phyloP scores from a whole-genome alignment of 2,329 filamentous ascomycete genomes.

The Diaporthe capsici region DNA sequence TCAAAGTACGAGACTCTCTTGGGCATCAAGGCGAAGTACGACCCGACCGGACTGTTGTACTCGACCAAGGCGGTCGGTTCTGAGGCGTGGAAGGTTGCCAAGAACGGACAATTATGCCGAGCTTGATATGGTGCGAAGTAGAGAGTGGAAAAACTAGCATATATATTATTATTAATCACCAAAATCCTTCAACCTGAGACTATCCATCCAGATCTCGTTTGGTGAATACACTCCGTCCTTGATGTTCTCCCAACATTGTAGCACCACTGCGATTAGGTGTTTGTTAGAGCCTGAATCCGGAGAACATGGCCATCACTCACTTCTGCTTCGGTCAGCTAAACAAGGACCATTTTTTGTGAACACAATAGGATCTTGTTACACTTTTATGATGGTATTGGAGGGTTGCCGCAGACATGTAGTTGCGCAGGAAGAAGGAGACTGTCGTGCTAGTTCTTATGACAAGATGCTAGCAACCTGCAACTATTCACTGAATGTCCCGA shows the following conservation, averaged over 20 bases:
- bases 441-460: not conserved
- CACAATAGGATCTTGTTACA: too few relatives aligned
- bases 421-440: not conserved
- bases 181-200: not conserved
- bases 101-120: conserved; percentile 48
- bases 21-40: conserved; percentile 56
- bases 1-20: conserved; percentile 49
- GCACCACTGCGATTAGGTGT: not conserved
- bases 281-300: not conserved
- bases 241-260: not conserved
- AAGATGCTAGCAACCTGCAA: too few relatives aligned
- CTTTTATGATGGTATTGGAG: not conserved
- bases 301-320: not conserved
- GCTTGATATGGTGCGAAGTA: conserved; percentile 34
- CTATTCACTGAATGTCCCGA: not conserved
- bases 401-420: not conserved
- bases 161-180: not conserved
- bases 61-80: conserved; percentile 55
- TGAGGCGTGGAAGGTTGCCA: conserved; percentile 52
- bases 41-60: conserved; percentile 54
- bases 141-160: not conserved
- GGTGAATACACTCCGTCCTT: too few relatives aligned
- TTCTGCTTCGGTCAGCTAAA: not conserved
- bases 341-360: not conserved
- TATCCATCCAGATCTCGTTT: not conserved